Base-by-base conservation (phyloP, 345 rosid species). In the Lumnitzera racemosa region DNA sequence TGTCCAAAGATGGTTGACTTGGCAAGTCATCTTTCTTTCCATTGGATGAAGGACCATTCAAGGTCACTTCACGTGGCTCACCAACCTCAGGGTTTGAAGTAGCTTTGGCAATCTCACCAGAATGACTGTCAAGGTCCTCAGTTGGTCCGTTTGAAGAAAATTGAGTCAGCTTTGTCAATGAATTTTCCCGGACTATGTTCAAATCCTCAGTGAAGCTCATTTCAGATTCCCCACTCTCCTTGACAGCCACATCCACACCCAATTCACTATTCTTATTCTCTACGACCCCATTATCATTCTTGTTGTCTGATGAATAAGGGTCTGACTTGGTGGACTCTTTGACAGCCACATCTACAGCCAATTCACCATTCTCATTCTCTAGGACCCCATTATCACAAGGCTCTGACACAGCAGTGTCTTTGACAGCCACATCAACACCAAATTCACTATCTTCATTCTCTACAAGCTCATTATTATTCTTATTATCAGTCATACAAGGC, bases 361-460 rank as follows among this genome's bases (percentile, higher is more conserved):
- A 36, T 36, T 36, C 43, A 36, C 43, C 43, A 36, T 36, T 36
- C 62, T 61, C 61, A 56, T 58, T 46, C 60, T 51, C 52, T 59
- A 62, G 74, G 62, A 62, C 59, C 36, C 17, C 52, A 16, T 67
- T 53, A 53, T 61, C 52, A 2, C 15, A 12, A 23, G 20, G 27
- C 67, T 25, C 59, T 49, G 65, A 61, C 47, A 59, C 75, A 43
- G 36, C 63, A n/a, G 62, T 27, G 36, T 58, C 65, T 56, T 55
- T 47, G n/a, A 52, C 7, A 25, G 16, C 47, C 46, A 57, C 41
- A 15, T 53, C 68, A 58, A 61, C 69, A 57, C 67, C 63, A 51
- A 68, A 61, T 70, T 70, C 53, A 29, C 66, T 59, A 55, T 62
- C 67, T 59, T 63, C 58, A 53, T 56, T 46, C 60, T 54, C 52